A percentile compares a stretch with the other conserved stretches of the same genome.
Evolutionary conservation across 2,329 filamentous ascomycete genomes (phyloP).

Genomic region (Pseudogymnoascus sp.): DNA sequence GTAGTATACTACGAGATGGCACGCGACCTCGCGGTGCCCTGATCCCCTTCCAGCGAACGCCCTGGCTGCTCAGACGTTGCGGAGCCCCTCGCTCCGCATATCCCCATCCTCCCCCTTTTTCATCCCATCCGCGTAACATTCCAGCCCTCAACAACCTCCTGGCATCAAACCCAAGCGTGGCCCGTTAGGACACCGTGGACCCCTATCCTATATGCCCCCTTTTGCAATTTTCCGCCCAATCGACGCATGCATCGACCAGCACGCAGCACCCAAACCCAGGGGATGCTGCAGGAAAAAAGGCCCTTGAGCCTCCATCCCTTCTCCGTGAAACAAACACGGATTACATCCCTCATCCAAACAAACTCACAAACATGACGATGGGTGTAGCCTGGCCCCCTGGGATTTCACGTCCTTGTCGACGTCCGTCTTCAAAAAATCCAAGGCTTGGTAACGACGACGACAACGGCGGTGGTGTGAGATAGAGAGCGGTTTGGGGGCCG

Average conservation of each 20-base stretch:
- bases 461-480: too few relatives aligned
- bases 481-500: too few relatives aligned
- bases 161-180: not conserved
- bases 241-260: not conserved
- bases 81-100: not conserved
- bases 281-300: too few relatives aligned
- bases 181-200: not conserved
- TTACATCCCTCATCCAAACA: not conserved
- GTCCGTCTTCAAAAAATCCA: too few relatives aligned
- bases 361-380: not conserved
- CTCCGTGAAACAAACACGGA: not conserved
- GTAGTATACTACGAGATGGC: conserved; percentile 5
- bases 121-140: not conserved
- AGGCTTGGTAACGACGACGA: too few relatives aligned
- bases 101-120: not conserved
- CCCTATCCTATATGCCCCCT: not conserved
- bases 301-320: not conserved
- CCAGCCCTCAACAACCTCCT: not conserved
- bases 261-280: not conserved
- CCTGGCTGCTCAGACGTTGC: not conserved
- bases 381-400: not conserved
- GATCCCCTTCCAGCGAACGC: not conserved
- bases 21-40: not conserved
- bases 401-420: not conserved
- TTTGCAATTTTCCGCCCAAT: not conserved